Percentiles rank a stretch among this genome's conserved stretches.
These are phyloP conservation scores for Penicillium sp. DNA, from an alignment of 2,329 filamentous ascomycete species.

Conservation along the genomic window DNA sequence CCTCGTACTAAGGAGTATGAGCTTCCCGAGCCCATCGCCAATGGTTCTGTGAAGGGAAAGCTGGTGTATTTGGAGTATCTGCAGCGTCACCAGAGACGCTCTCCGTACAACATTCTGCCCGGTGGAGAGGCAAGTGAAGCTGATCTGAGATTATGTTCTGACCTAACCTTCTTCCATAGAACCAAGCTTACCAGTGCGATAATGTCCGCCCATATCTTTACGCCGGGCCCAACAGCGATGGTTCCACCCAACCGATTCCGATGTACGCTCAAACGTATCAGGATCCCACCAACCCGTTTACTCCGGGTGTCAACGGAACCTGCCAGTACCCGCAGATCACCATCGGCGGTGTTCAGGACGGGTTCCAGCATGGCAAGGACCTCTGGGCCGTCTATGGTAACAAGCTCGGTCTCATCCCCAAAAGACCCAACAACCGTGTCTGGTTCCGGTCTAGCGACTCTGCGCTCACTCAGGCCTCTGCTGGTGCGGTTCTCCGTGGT, in stretches of 20 bases:
- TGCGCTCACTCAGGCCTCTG: conserved; percentile 36
- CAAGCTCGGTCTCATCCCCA: conserved; percentile 33
- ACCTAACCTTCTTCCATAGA: conserved; percentile 20
- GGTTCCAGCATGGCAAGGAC: conserved; percentile 38
- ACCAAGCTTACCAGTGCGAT: conserved; percentile 39
- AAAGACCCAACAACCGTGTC: conserved; percentile 25
- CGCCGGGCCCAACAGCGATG: conserved; percentile 22
- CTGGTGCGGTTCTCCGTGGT: conserved; percentile 40
- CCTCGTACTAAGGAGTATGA: conserved; percentile 33
- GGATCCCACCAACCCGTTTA: conserved; percentile 37
- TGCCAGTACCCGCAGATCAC: conserved; percentile 43
- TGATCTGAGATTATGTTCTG: not conserved
- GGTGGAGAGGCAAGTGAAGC: conserved; percentile 33
- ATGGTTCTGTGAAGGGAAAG: conserved; percentile 27
- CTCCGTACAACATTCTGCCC: conserved; percentile 41
- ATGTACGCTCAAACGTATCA: conserved; percentile 40
- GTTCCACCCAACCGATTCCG: conserved; percentile 21
- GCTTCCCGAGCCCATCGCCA: conserved; percentile 28
- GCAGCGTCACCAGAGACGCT: conserved; percentile 40
- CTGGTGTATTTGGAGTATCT: conserved; percentile 41
- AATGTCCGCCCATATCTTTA: conserved; percentile 39
- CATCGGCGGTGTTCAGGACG: conserved; percentile 38
- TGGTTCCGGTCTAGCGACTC: conserved; percentile 41
- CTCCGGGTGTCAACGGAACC: conserved; percentile 31
- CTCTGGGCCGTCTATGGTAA: conserved; percentile 34